A percentile compares a stretch with the other conserved stretches of the same genome.
Conservation (phyloP, 768 basidiomycete species). For the Pleurotus tuber-regium region DNA sequence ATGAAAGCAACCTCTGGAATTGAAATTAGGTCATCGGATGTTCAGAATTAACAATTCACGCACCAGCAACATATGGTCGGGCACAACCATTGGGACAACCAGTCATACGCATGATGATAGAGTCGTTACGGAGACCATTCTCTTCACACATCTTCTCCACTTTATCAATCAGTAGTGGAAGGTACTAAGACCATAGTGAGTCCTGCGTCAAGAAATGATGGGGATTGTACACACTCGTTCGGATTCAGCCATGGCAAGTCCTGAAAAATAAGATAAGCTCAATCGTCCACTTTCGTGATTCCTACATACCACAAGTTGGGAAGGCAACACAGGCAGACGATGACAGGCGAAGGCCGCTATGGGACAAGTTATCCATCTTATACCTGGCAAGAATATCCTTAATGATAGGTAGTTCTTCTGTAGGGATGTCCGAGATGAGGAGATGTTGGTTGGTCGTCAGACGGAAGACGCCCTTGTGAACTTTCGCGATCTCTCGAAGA, state of each 20-base stretch:
- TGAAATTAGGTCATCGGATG: too few species aligned
- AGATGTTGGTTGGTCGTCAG: conserved; percentile 96
- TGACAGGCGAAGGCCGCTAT: conserved; percentile 77
- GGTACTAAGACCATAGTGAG: conserved; percentile 68
- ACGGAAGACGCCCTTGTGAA: conserved; percentile 93
- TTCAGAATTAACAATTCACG: too few species aligned
- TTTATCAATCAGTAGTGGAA: conserved; percentile 90
- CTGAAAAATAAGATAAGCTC: conserved; percentile 2
- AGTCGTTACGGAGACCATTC: conserved; percentile 88
- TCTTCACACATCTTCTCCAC: conserved; percentile 95
- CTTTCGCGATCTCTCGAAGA: conserved; percentile 86
- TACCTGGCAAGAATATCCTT: conserved; percentile 79
- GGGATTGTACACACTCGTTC: conserved; percentile 39
- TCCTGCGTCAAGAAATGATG: not conserved
- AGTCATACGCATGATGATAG: conserved; percentile 98
- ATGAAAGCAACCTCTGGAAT: conserved; percentile 94
- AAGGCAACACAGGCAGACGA: conserved; percentile 97
- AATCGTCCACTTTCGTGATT: not conserved
- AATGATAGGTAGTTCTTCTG: conserved; percentile 72
- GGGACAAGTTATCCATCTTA: conserved; percentile 84
- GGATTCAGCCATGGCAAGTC: conserved; percentile 50
- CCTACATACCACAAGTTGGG: conserved; percentile 77
- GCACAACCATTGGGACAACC: conserved; percentile 96
- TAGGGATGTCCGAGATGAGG: conserved; percentile 77
- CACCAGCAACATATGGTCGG: conserved; percentile 90